A percentile compares a stretch with the other conserved stretches of the same genome.
Conservation (phyloP, 2,329 filamentous ascomycete genomes). For the Exophiala xenobiotica region DNA sequence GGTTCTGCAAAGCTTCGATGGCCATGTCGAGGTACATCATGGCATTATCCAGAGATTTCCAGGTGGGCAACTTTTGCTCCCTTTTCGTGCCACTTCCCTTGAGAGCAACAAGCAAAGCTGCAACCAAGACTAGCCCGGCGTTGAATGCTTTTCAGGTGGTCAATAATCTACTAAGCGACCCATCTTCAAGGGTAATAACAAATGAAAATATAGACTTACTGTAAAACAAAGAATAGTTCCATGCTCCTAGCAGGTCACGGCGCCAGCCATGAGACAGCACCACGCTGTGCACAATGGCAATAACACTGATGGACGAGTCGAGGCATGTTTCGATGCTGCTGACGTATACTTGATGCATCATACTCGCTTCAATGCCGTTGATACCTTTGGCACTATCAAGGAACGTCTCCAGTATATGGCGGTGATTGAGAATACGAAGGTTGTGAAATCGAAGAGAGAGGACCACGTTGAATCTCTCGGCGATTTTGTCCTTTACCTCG, state of each 20-base stretch:
- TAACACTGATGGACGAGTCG: slow-evolving; percentile 35
- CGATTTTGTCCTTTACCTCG: slow-evolving; percentile 14
- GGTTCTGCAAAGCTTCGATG: slow-evolving; percentile 11
- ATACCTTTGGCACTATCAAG: slow-evolving; percentile 31
- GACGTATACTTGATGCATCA: slow-evolving; percentile 36
- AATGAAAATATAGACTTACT: slow-evolving; percentile 29
- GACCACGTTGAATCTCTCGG: slow-evolving; percentile 44
- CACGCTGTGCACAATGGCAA: slow-evolving; percentile 31
- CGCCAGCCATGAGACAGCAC: slow-evolving; percentile 26
- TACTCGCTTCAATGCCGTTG: slow-evolving; percentile 26
- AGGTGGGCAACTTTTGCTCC: not conserved
- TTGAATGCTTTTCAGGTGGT: slow-evolving; percentile 11
- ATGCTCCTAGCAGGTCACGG: slow-evolving; percentile 33
- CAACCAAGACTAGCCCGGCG: slow-evolving; percentile 12
- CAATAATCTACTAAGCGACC: not conserved
- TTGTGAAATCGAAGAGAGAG: slow-evolving; percentile 46
- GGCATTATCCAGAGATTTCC: not conserved
- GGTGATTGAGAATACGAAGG: slow-evolving; percentile 43
- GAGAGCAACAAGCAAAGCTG: slow-evolving; percentile 4
- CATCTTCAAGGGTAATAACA: not conserved
- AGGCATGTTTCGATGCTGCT: slow-evolving; percentile 38
- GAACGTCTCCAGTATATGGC: slow-evolving; percentile 42
- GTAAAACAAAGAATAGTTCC: slow-evolving; percentile 39
- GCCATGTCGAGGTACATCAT: slow-evolving; percentile 10
- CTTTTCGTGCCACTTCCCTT: not conserved